Conservation (phyloP, 768 basidiomycete species). For the Cytidiella melzeri region DNA sequence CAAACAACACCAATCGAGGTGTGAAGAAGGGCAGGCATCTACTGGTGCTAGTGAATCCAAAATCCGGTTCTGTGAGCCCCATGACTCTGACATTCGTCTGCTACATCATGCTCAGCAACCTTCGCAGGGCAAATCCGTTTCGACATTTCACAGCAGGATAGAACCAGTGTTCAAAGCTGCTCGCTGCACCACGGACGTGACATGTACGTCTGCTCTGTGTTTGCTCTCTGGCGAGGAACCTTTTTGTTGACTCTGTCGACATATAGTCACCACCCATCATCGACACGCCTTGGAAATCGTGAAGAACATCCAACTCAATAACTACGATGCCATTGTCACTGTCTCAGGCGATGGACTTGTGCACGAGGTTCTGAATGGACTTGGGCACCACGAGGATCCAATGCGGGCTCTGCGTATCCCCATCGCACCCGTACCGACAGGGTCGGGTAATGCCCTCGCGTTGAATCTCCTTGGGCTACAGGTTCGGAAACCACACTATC, state of each 20-base stretch:
- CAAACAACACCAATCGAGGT: slow-evolving; percentile 27
- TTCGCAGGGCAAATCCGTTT: slow-evolving; percentile 52
- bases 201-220: slow-evolving; percentile 38
- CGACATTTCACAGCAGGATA: slow-evolving; percentile 49
- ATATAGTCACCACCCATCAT: slow-evolving; percentile 52
- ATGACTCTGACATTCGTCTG: background rate
- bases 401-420: slow-evolving; percentile 59
- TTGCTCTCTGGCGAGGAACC: background rate
- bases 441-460: slow-evolving; percentile 73
- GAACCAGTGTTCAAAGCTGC: slow-evolving; percentile 71
- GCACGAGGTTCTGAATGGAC: slow-evolving; percentile 81
- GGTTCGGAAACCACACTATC: slow-evolving; percentile 29
- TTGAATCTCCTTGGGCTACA: slow-evolving; percentile 69
- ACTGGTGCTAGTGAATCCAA: slow-evolving; percentile 73
- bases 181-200: slow-evolving; percentile 53
- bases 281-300: slow-evolving; percentile 66
- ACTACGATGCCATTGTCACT: slow-evolving; percentile 64
- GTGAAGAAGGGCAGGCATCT: slow-evolving; percentile 50
- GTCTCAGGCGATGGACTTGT: slow-evolving; percentile 83
- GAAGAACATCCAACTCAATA: slow-evolving; percentile 43
- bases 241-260: background rate
- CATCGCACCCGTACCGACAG: slow-evolving; percentile 73
- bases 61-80: slow-evolving; percentile 63
- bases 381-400: slow-evolving; percentile 59
- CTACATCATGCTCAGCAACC: slow-evolving; percentile 3